Evolutionary conservation across 1,284 basidiomycete genomes (phyloP), one percentile per base, ranked within the genome.

Genomic region (Uromyces viciae-fabae): DNA sequence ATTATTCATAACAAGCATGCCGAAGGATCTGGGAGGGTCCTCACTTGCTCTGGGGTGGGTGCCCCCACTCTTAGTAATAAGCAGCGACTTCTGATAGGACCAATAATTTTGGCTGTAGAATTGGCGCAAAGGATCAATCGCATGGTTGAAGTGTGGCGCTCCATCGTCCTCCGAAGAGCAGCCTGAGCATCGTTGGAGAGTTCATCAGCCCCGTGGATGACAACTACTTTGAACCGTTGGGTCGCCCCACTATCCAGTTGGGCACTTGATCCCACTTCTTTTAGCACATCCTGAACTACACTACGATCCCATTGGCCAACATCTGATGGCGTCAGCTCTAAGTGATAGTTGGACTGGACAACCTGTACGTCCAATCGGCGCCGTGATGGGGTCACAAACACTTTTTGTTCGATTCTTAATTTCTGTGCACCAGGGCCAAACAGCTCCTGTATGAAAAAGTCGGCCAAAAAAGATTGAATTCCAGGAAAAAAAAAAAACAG

Each of bases 191-290:
- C 96, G 83, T 95, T 91, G 17, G 94, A 92, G 66, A 99, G 89
- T 0, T 93, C 91, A 86, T 99, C 96, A 0, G 96, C 97, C 87
- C 98, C 96, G 84, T 99, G 98, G 86, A 99, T 98, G 81, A 99
- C 90, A 64, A 99, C 96, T n/a, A 96, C 96, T 88, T 99, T 99
- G 88, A 99, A 99, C 81, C 93, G 89, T 84, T 98, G 95, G 85
- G 93, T 95, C 0, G 97, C 96, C 85, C 91, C 94, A 83, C 97
- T 87, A 87, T 99, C 96, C 8, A 99, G 94, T 85, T 98, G 96
- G 85, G 99, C 96, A 2, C 96, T 99, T 87, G 98, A 95, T 2
- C 97, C 97, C 84, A 99, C 98, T 87, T 99, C 96, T 87, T 99
- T 99, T 82, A 99, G 87, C 75, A 99, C 91, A 84, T 99, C 96